Conservation (phyloP, 225 moss, liverwort and hornwort species). For the Polytrichum commune region DNA sequence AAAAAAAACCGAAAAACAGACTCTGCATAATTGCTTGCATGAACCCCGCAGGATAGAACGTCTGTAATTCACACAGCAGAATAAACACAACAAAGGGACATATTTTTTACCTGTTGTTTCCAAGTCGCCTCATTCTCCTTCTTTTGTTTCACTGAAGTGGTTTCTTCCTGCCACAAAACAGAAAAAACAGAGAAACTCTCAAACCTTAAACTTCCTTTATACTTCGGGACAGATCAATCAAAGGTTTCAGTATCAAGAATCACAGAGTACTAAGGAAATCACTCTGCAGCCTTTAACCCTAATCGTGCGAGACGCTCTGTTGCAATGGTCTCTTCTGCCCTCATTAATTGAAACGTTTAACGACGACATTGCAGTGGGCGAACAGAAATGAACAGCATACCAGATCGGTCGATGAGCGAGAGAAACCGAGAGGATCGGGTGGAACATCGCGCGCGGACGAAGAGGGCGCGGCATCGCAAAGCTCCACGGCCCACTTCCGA, state of each 20-base stretch:
- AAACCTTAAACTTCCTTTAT: neutral
- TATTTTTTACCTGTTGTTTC: conserved; percentile 62
- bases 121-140: conserved; percentile 86
- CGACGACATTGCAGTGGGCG: neutral
- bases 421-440: conserved; percentile 83
- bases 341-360: neutral
- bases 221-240: no score
- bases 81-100: neutral
- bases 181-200: neutral
- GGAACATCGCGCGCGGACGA: conserved; percentile 54
- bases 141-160: conserved; percentile 66
- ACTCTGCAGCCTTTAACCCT: no score
- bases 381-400: conserved; percentile 20
- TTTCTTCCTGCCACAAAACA: conserved; percentile 64
- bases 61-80: no score
- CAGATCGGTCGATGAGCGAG: conserved; percentile 66
- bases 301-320: neutral
- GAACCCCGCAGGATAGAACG: neutral
- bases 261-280: no score
- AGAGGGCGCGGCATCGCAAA: conserved; percentile 59
- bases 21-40: no score
- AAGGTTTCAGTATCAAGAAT: no score
- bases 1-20: no score
- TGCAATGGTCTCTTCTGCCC: neutral
- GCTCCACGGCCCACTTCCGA: conserved; percentile 96